A percentile compares a stretch with the other conserved stretches of the same genome.
These are phyloP conservation scores for Colletotrichum neosansevieriae DNA, from an alignment of 2,329 filamentous ascomycete genomes.

Conservation along the genomic window DNA sequence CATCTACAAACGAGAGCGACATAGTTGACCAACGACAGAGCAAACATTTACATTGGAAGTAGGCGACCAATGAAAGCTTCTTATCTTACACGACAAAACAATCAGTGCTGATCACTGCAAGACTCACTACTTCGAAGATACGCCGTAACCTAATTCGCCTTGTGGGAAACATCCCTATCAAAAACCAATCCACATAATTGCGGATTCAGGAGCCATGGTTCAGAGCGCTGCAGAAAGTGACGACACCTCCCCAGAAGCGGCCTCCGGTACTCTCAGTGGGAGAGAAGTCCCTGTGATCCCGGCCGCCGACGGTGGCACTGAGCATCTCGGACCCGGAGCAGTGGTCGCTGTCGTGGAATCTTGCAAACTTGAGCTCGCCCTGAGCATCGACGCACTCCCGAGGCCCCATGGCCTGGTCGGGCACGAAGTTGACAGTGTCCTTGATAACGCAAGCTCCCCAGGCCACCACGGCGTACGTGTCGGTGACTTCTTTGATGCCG, in stretches of 20 bases:
- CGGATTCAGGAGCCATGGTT: not conserved
- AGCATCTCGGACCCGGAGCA: not conserved
- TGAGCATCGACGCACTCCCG: not conserved
- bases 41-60: no score
- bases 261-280: not conserved
- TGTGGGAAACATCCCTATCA: no score
- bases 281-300: not conserved
- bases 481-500: not conserved
- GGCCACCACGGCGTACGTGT: not conserved
- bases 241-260: not conserved
- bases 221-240: slow-evolving; percentile 1
- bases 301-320: not conserved
- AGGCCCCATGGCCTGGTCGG: not conserved
- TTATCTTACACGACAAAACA: no score
- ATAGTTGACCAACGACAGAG: no score
- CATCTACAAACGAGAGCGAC: no score
- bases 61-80: no score
- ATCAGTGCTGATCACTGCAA: no score
- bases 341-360: not conserved
- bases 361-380: not conserved
- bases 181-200: no score
- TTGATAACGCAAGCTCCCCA: not conserved
- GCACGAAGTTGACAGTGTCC: not conserved
- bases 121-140: no score
- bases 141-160: no score